Evolutionary conservation across 306 rosid genomes (phyloP).

Genomic region (Erythrophleum fordii): DNA sequence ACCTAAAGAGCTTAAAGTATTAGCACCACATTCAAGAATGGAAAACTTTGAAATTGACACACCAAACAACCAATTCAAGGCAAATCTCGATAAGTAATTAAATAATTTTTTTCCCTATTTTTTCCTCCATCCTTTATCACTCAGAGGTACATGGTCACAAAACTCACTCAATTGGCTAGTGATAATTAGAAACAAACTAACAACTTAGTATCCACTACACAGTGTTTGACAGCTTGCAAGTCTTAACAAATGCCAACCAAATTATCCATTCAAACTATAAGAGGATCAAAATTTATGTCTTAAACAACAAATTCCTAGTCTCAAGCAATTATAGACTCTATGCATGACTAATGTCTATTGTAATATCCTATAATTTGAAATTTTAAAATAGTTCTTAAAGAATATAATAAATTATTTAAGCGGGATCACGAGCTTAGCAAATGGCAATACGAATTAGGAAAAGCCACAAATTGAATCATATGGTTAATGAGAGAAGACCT

Average conservation of each 20-base stretch:
- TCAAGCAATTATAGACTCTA: too few species aligned
- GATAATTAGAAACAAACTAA: constrained; percentile 6
- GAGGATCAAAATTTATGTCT: too few species aligned
- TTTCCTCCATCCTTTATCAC: constrained; percentile 5
- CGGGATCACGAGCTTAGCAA: too few species aligned
- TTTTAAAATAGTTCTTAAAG: too few species aligned
- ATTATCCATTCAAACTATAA: constrained; percentile 24
- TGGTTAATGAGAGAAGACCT: too few species aligned
- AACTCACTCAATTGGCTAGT: not conserved
- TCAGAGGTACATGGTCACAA: not conserved
- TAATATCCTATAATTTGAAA: too few species aligned
- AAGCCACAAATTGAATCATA: too few species aligned
- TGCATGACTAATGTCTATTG: too few species aligned
- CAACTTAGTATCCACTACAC: constrained; percentile 24
- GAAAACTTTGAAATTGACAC: not conserved
- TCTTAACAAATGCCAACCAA: constrained; percentile 9
- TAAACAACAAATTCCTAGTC: too few species aligned
- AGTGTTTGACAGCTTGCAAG: constrained; percentile 14
- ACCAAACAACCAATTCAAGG: constrained; percentile 15
- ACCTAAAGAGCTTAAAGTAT: not conserved
- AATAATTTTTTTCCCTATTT: not conserved
- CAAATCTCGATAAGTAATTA: not conserved
- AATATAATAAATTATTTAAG: too few species aligned
- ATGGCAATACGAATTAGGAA: too few species aligned
- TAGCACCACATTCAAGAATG: not conserved